A percentile compares a stretch with the other conserved stretches of the same genome.
Evolutionary conservation across 192 early-diverging fungal genomes (phyloP).

Genomic region (Coemansia nantahalensis): DNA sequence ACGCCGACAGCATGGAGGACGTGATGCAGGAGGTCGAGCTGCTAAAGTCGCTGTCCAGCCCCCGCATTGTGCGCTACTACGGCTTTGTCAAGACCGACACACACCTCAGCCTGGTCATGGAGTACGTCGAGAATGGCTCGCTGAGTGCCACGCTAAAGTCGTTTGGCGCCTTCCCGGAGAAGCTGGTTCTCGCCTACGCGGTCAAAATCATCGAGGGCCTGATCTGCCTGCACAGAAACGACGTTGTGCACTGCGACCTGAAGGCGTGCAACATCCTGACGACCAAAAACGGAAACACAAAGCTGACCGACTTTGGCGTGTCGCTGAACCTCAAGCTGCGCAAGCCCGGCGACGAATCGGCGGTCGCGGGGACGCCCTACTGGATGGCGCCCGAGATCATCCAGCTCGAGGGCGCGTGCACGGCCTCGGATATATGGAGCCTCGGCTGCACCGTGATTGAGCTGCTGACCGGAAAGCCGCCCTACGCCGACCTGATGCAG

Average conservation of each 20-base stretch:
- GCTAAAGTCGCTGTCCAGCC: conserved; percentile 78
- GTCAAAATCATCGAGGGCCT: conserved; percentile 89
- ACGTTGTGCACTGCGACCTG: conserved; percentile 92
- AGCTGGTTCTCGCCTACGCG: conserved; percentile 79
- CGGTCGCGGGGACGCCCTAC: conserved; percentile 81
- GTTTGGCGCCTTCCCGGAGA: conserved; percentile 91
- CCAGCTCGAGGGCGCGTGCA: conserved; percentile 82
- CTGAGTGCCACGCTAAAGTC: conserved; percentile 78
- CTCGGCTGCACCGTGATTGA: conserved; percentile 94
- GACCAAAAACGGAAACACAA: conserved; percentile 94
- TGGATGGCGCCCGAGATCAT: conserved; percentile 95
- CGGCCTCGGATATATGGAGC: conserved; percentile 93
- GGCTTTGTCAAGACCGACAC: conserved; percentile 72
- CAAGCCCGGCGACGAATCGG: conserved; percentile 63
- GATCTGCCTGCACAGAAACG: conserved; percentile 82
- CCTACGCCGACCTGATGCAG: conserved; percentile 78
- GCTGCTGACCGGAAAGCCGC: conserved; percentile 89
- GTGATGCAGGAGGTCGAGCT: conserved; percentile 87
- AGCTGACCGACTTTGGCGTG: conserved; percentile 96
- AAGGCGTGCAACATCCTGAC: conserved; percentile 97
- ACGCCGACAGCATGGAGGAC: conserved; percentile 64
- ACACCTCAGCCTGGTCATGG: conserved; percentile 81
- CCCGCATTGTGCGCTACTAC: conserved; percentile 81
- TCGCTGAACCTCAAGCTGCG: conserved; percentile 79
- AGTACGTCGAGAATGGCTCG: conserved; percentile 93